Conservation (phyloP, 1,284 basidiomycete species). For the Termitomyces sp. region DNA sequence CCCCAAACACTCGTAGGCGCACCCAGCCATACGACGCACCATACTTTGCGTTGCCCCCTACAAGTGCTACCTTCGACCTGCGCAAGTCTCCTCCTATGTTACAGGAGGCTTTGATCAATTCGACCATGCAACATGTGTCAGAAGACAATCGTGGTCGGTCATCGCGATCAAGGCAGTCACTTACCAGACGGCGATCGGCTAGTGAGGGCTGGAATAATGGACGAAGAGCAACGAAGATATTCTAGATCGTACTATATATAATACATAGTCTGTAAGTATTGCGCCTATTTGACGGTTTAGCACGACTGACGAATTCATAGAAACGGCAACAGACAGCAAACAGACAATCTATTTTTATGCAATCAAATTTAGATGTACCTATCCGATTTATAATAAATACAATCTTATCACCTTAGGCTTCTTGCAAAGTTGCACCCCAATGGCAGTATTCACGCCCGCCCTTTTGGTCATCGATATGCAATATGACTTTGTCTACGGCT, state of each 20-base stretch:
- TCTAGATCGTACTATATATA: slow-evolving; percentile 6
- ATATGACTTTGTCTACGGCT: slow-evolving; percentile 44
- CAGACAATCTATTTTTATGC: slow-evolving; percentile 14
- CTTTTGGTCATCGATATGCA: slow-evolving; percentile 42
- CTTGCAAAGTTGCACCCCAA: background rate
- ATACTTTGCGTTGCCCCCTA: slow-evolving; percentile 37
- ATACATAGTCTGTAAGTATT: slow-evolving; percentile 2
- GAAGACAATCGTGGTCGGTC: slow-evolving; percentile 9
- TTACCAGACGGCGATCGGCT: slow-evolving; percentile 16
- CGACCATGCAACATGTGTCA: background rate
- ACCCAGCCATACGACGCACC: slow-evolving; percentile 39
- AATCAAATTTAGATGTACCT: background rate
- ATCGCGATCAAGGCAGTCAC: background rate
- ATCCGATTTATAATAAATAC: too few relatives aligned
- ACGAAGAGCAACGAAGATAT: slow-evolving; percentile 4
- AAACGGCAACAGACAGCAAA: too few relatives aligned
- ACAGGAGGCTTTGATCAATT: slow-evolving; percentile 6
- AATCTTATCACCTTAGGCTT: background rate
- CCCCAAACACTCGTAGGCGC: slow-evolving; percentile 29
- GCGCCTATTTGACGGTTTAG: background rate
- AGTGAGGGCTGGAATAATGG: slow-evolving; percentile 16
- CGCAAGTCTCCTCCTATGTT: slow-evolving; percentile 9
- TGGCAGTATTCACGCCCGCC: slow-evolving; percentile 27
- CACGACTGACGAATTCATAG: background rate
- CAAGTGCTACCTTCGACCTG: slow-evolving; percentile 14